Percentiles rank a stretch among this genome's conserved stretches.
Conservation (phyloP, 805 yeast species). For the Phaffomyces opuntiae region DNA sequence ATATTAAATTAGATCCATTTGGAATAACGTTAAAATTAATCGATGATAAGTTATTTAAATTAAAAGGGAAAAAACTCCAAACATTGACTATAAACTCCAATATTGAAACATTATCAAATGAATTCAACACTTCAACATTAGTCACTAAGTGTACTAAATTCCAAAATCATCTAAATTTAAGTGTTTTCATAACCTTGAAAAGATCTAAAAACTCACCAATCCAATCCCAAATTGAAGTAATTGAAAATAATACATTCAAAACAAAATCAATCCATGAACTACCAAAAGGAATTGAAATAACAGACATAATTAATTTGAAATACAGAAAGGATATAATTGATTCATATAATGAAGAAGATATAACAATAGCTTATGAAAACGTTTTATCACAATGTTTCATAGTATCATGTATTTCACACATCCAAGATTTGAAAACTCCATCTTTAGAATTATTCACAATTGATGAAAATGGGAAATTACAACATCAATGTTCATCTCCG, state of each 20-base stretch:
- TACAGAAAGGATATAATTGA: constrained; percentile 17
- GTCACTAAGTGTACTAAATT: constrained; percentile 16
- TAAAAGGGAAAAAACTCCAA: background rate
- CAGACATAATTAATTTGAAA: constrained; percentile 19
- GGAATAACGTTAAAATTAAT: background rate
- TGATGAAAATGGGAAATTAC: constrained; percentile 28
- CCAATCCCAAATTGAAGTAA: constrained; percentile 17
- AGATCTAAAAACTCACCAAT: background rate
- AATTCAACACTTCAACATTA: constrained; percentile 6
- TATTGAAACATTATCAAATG: constrained; percentile 4
- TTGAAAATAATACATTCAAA: constrained; percentile 22
- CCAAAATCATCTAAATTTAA: constrained; percentile 17
- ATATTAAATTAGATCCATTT: constrained; percentile 9
- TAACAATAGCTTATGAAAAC: constrained; percentile 26
- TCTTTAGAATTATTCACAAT: constrained; percentile 29
- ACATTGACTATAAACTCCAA: background rate
- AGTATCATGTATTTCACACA: constrained; percentile 28
- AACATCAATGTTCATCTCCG: constrained; percentile 18
- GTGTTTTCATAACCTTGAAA: constrained; percentile 14
- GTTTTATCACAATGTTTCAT: constrained; percentile 30
- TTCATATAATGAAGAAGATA: constrained; percentile 18
- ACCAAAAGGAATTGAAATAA: constrained; percentile 18
- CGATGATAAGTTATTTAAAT: background rate
- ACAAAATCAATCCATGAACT: constrained; percentile 13
- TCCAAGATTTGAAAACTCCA: constrained; percentile 24